These are phyloP conservation scores for Gloeostereum incarnatum DNA, from an alignment of 768 basidiomycete genomes.

Conservation along the genomic window DNA sequence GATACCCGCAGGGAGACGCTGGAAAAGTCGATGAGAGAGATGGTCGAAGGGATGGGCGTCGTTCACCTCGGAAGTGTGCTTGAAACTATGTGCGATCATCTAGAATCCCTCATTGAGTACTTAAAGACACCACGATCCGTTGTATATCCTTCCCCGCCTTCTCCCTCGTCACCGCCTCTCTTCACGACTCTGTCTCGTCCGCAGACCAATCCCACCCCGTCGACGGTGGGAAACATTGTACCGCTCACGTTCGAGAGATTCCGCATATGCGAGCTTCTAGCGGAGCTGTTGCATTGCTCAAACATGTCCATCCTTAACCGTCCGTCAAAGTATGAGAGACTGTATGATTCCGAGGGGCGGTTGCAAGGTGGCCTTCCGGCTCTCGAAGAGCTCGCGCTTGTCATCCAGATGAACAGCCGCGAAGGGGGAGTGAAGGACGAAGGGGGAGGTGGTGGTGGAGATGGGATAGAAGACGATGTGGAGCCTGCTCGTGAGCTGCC, in stretches of 20 bases:
- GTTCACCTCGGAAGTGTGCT: slow-evolving; percentile 85
- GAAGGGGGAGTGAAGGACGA: slow-evolving; percentile 28
- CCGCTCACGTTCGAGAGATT: slow-evolving; percentile 94
- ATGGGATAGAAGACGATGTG: slow-evolving; percentile 19
- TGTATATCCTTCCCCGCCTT: slow-evolving; percentile 34
- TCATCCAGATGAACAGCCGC: slow-evolving; percentile 59
- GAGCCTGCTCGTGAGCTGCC: slow-evolving; percentile 65
- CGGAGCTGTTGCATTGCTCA: slow-evolving; percentile 94
- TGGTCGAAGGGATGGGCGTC: slow-evolving; percentile 80
- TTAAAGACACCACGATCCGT: slow-evolving; percentile 66
- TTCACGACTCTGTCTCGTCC: too few relatives aligned
- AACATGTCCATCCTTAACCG: slow-evolving; percentile 97
- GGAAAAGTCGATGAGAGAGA: slow-evolving; percentile 67
- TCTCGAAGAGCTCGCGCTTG: slow-evolving; percentile 79
- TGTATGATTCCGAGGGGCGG: slow-evolving; percentile 79
- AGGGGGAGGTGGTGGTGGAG: slow-evolving; percentile 1
- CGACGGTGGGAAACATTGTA: slow-evolving; percentile 62
- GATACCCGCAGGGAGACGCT: slow-evolving; percentile 59
- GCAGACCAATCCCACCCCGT: slow-evolving; percentile 59
- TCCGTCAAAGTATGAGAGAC: slow-evolving; percentile 47
- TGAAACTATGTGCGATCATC: slow-evolving; percentile 56
- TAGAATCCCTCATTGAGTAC: slow-evolving; percentile 63
- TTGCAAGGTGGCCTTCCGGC: slow-evolving; percentile 81
- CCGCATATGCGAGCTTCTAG: slow-evolving; percentile 93
- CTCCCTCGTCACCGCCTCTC: background rate